Base-by-base conservation (phyloP, 306 rosid species). In the Dryas alaskensis region DNA sequence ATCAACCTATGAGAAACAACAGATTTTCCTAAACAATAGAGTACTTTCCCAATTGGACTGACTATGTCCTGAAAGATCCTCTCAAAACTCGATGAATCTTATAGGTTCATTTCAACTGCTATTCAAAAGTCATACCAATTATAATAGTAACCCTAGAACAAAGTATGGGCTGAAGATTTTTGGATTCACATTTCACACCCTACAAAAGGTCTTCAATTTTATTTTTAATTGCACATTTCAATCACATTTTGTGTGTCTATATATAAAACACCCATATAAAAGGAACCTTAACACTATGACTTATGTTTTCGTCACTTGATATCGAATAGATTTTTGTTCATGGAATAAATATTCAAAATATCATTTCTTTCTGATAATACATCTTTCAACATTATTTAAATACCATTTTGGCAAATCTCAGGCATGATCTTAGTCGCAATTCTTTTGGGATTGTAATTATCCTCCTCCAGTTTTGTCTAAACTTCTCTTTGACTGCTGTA, bases 1-100 rank as follows among this genome's bases (percentile, higher is more conserved):
- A 47, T 48, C 11, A 66, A n/a, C 60, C 43, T 7, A 31, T 12
- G 48, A 67, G 52, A 16, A 47, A 22, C 22, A 22, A 22, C 22
- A 22, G 22, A 22, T 22, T 22, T 22, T 22, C 22, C 22, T 22
- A 22, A 22, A 22, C 22, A 22, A 22, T 16, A 8, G 16, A 3
- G 9, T 42, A 9, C 3, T 47, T 46, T 10, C 59, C 8, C 11
- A 59, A 59, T 47, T 17, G 17, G 25, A 60, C 13, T 8, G 25
- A 73, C 65, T 60, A 40, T 40, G 55, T 59, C 65, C 53, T 54
- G 51, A 55, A 70, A 54, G 12, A 54, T 39, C 65, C n/a, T n/a
- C 49, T 64, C 3, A 1, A 31, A 31, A 31, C 37, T 31, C 37
- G 40, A 22, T 10, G 42, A 17, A 42, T 42, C 50, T 31, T 31